Conservation (phyloP, 768 basidiomycete genomes). For the Melanogaster broomeanus region DNA sequence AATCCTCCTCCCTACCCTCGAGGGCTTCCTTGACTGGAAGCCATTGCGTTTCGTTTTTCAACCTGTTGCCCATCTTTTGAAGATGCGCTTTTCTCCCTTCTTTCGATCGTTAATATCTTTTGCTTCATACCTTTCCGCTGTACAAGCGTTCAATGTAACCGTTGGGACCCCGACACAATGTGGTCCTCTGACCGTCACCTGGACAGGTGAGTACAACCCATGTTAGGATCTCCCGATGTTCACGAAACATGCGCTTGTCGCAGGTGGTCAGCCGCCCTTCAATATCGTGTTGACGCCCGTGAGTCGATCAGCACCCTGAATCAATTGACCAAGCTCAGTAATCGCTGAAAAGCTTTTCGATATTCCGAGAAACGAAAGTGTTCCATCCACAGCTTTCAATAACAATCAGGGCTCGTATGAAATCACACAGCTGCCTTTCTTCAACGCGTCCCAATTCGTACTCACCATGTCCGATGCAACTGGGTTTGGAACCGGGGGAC, state of each 20-base stretch:
- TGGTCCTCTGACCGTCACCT: conserved; percentile 58
- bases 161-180: conserved; percentile 59
- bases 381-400: conserved; percentile 56
- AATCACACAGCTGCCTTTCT: conserved; percentile 43
- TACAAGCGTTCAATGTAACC: conserved; percentile 46
- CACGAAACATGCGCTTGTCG: conserved; percentile 1
- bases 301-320: conserved; percentile 16
- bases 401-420: conserved; percentile 56
- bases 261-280: conserved; percentile 63
- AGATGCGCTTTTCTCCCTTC: conserved; percentile 29
- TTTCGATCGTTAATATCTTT: conserved; percentile 19
- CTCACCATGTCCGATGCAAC: conserved; percentile 72
- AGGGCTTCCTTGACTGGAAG: conserved; percentile 8
- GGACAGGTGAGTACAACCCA: conserved; percentile 54
- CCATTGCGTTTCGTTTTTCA: conserved; percentile 6
- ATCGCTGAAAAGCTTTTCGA: conserved; percentile 47
- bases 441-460: conserved; percentile 43
- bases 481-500: conserved; percentile 71
- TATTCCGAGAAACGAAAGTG: conserved; percentile 51
- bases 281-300: conserved; percentile 52
- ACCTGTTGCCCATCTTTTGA: conserved; percentile 18
- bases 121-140: conserved; percentile 22
- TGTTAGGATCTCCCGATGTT: neutral
- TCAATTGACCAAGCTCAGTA: conserved; percentile 4
- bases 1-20: conserved; percentile 1